Percentiles rank a stretch among this genome's conserved stretches.
These are phyloP conservation scores for Apiospora hydei DNA, from an alignment of 2,329 filamentous ascomycete genomes.

Conservation along the genomic window DNA sequence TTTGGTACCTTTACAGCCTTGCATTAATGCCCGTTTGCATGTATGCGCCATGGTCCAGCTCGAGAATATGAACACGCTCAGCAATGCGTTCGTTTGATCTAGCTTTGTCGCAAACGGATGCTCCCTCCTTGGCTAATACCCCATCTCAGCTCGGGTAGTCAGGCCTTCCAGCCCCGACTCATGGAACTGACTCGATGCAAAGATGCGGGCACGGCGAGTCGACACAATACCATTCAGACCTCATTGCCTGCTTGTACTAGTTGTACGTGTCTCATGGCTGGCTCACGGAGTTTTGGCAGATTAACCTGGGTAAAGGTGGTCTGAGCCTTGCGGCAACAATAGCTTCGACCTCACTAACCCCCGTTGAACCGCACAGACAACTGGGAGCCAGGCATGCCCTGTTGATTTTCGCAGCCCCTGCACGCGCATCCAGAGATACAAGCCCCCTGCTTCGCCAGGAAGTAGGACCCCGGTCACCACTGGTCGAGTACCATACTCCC, in stretches of 20 bases:
- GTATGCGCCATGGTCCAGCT: background rate
- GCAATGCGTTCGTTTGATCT: background rate
- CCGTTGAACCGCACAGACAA: slow-evolving; percentile 18
- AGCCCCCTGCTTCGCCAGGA: background rate
- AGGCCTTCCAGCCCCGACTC: background rate
- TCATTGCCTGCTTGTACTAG: background rate
- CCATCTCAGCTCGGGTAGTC: background rate
- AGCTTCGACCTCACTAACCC: background rate
- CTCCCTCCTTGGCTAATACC: background rate
- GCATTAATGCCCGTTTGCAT: slow-evolving; percentile 12
- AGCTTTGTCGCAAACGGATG: background rate
- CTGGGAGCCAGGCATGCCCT: slow-evolving; percentile 3
- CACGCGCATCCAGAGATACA: background rate
- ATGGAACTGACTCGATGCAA: background rate
- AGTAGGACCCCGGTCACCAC: background rate
- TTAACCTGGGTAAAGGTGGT: slow-evolving; percentile 17
- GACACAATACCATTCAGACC: background rate
- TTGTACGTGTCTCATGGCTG: slow-evolving; percentile 10
- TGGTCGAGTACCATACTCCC: background rate
- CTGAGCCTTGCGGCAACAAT: slow-evolving; percentile 8
- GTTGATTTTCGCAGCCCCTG: slow-evolving; percentile 16
- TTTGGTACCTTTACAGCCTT: background rate
- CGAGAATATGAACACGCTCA: background rate
- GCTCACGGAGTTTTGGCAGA: slow-evolving; percentile 5
- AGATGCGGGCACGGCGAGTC: background rate